A percentile compares a stretch with the other conserved stretches of the same genome.
These are phyloP conservation scores for Mycosarcoma mackinlayi DNA, from an alignment of 1,284 basidiomycete species.

Conservation along the genomic window DNA sequence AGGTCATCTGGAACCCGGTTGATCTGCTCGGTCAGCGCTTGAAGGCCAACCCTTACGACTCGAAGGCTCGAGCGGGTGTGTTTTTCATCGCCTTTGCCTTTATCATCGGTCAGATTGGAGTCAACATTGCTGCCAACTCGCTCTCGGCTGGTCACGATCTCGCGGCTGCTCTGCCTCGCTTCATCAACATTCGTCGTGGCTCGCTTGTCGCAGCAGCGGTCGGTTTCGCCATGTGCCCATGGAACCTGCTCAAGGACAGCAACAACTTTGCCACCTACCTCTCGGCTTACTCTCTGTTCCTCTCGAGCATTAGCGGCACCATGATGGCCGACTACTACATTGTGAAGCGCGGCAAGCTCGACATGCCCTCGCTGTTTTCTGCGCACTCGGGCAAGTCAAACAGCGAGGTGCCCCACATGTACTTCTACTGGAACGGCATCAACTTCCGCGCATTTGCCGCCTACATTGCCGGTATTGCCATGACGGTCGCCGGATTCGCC, in stretches of 20 bases:
- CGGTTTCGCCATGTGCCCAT: slow-evolving; percentile 79
- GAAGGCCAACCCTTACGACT: slow-evolving; percentile 75
- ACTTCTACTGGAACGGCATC: slow-evolving; percentile 80
- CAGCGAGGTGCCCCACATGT: slow-evolving; percentile 70
- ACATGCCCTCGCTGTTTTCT: slow-evolving; percentile 79
- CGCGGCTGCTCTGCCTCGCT: slow-evolving; percentile 79
- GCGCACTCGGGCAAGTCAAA: slow-evolving; percentile 23
- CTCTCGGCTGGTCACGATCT: slow-evolving; percentile 86
- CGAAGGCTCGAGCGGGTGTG: slow-evolving; percentile 68
- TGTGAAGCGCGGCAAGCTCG: slow-evolving; percentile 78
- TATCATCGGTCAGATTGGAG: slow-evolving; percentile 76
- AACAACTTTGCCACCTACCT: slow-evolving; percentile 85
- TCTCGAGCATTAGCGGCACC: slow-evolving; percentile 67
- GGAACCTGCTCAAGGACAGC: slow-evolving; percentile 81
- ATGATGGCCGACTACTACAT: slow-evolving; percentile 77
- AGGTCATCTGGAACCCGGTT: slow-evolving; percentile 83
- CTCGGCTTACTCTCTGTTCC: slow-evolving; percentile 74
- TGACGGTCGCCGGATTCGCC: slow-evolving; percentile 82
- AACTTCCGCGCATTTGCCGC: slow-evolving; percentile 75
- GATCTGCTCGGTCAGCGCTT: slow-evolving; percentile 78
- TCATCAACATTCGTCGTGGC: slow-evolving; percentile 85
- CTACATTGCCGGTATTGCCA: slow-evolving; percentile 80
- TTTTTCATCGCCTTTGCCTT: slow-evolving; percentile 78
- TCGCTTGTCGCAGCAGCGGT: slow-evolving; percentile 81
- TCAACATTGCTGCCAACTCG: slow-evolving; percentile 81